Conservation (phyloP, 176 grass and related monocot genomes). For the Eleusine coracana region DNA sequence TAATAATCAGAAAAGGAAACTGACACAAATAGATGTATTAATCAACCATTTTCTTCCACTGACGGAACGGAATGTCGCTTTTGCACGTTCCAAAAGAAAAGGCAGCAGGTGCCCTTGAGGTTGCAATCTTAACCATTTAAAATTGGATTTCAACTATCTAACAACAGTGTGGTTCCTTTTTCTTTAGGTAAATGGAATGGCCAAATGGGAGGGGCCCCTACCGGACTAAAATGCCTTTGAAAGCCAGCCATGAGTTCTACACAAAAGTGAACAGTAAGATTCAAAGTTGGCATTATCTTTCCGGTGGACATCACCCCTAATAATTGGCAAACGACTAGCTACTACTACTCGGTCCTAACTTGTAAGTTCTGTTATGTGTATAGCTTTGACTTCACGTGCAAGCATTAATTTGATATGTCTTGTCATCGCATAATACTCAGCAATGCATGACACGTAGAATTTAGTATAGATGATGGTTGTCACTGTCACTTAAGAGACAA, state of each 20-base stretch:
- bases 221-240: neutral
- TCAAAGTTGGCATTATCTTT: constrained; percentile 11
- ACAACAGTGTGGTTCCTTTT: neutral
- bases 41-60: neutral
- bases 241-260: neutral
- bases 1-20: neutral
- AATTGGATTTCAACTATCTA: constrained; percentile 21
- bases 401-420: neutral
- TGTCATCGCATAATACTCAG: neutral
- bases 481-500: neutral
- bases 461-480: neutral
- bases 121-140: constrained; percentile 19
- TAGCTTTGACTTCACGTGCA: constrained; percentile 45
- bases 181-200: neutral
- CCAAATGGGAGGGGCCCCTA: neutral
- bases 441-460: constrained; percentile 8
- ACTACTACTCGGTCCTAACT: neutral
- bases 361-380: neutral
- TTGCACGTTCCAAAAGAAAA: constrained; percentile 4
- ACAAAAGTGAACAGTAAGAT: constrained; percentile 18
- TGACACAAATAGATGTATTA: neutral
- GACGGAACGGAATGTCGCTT: neutral
- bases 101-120: neutral
- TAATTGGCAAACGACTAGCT: neutral
- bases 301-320: neutral